Conservation (phyloP, 176 grass and related monocot species). For the Phragmites australis region DNA sequence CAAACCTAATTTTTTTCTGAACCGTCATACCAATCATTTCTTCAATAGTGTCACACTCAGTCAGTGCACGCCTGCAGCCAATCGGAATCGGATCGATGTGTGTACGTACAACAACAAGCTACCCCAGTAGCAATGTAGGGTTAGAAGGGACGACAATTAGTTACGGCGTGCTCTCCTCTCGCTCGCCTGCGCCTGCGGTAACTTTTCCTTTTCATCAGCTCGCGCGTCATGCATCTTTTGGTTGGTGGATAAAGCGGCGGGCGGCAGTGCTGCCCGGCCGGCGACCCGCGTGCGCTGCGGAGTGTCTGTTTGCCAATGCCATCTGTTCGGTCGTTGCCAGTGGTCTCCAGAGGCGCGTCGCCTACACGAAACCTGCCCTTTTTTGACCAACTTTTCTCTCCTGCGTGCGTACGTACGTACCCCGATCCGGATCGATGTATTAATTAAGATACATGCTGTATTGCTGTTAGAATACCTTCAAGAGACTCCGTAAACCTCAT, state of each 20-base stretch:
- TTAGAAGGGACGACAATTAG: slow-evolving; percentile 3
- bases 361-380: not conserved
- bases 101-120: not conserved
- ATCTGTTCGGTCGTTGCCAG: slow-evolving; percentile 25
- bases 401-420: too few relatives aligned
- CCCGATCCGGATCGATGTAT: too few relatives aligned
- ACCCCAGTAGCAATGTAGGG: too few relatives aligned
- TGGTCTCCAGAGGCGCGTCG: slow-evolving; percentile 10
- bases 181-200: not conserved
- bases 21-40: too few relatives aligned
- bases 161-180: slow-evolving; percentile 13
- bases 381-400: slow-evolving; percentile 30
- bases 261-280: not conserved
- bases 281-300: slow-evolving; percentile 27
- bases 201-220: slow-evolving; percentile 32
- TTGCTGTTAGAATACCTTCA: too few relatives aligned
- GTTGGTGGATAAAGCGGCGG: slow-evolving; percentile 21
- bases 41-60: too few relatives aligned
- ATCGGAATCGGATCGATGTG: not conserved
- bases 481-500: too few relatives aligned
- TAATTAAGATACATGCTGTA: too few relatives aligned
- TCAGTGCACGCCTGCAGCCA: not conserved
- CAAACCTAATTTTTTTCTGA: too few relatives aligned
- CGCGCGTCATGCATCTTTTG: slow-evolving; percentile 24
- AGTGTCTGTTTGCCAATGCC: not conserved